phyloP scores from a whole-genome alignment of 179 eudicot genomes.

The Drosera spatulata region DNA sequence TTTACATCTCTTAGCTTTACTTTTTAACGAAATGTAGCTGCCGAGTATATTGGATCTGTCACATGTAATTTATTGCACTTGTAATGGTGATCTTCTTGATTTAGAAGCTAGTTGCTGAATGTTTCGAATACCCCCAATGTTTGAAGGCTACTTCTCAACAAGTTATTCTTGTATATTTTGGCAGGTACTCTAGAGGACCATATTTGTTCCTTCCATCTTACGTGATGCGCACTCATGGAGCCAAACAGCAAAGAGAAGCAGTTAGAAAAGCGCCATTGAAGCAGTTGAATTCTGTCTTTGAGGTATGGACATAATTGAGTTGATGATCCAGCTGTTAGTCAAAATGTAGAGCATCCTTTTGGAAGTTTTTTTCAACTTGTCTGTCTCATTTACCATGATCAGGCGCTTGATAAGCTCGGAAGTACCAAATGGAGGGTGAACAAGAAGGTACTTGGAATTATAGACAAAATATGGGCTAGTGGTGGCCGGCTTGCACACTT shows the following conservation, averaged over 20 bases:
- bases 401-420: slow-evolving; percentile 97
- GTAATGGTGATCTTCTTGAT: too few species aligned
- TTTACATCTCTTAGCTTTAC: too few species aligned
- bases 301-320: slow-evolving; percentile 32
- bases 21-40: too few species aligned
- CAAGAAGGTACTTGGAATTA: slow-evolving; percentile 53
- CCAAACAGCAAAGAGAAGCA: slow-evolving; percentile 74
- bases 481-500: slow-evolving; percentile 81
- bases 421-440: slow-evolving; percentile 90
- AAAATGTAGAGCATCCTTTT: background rate
- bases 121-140: too few species aligned
- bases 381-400: background rate
- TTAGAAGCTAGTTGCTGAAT: too few species aligned
- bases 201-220: slow-evolving; percentile 80
- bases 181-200: slow-evolving; percentile 80
- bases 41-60: too few species aligned
- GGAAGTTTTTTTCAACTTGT: background rate
- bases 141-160: too few species aligned
- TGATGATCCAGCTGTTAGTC: background rate
- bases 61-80: too few species aligned
- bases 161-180: slow-evolving; percentile 7
- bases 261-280: slow-evolving; percentile 37
- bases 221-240: slow-evolving; percentile 94
- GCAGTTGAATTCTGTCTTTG: slow-evolving; percentile 57
- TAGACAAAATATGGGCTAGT: slow-evolving; percentile 85